Base-by-base conservation (phyloP, 176 grass and related monocot genomes). In the Dendrocalamus sinicus region DNA sequence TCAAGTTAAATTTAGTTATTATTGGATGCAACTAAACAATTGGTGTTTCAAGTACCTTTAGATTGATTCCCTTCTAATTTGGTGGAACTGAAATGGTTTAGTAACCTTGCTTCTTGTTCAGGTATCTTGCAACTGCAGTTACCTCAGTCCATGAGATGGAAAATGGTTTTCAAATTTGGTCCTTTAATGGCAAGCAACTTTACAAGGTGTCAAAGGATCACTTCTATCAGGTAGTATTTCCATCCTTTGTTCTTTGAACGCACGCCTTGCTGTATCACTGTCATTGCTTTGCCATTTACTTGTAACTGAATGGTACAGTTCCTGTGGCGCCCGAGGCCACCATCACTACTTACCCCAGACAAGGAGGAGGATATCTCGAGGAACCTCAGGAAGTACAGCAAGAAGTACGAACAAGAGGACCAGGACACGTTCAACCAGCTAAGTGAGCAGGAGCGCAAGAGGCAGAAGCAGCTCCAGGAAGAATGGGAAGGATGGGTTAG, bases 121-220 rank as follows among this genome's bases (percentile, higher is more conserved):
- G 91, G 65, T 98, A 92, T 83, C 76, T 95, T 12, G 93, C 88
- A 17, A 95, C 93, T 52, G 82, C 93, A 67, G 91, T 98, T 72
- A 94, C 96, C 69, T 95, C 88, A 17, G 96, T 95, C 40, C 93
- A 98, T 89, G 96, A 98, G 72, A 98, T 98, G 96, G 89, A 98
- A 76, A 98, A 95, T 9, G 96, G 93, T 70, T 98, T 98, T 67
- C 81, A 89, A 51, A 92, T 95, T 70, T 98, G 96, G 93, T 94
- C 96, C 9, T 95, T 98, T 74, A 94, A 78, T 68, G 93, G 91
- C 59, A 95, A 94, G 86, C 78, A 87, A 73, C 86, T 98, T 59
- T 98, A 98, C 86, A 89, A 91, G 88, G 79, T 98, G 30, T 91
- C 93, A 10, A 98, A 95, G 88, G 93, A 98, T 89, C 93, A 95